Evolutionary conservation across 1,284 basidiomycete genomes (phyloP).

Genomic region (Butyriboletus pseudospeciosus): DNA sequence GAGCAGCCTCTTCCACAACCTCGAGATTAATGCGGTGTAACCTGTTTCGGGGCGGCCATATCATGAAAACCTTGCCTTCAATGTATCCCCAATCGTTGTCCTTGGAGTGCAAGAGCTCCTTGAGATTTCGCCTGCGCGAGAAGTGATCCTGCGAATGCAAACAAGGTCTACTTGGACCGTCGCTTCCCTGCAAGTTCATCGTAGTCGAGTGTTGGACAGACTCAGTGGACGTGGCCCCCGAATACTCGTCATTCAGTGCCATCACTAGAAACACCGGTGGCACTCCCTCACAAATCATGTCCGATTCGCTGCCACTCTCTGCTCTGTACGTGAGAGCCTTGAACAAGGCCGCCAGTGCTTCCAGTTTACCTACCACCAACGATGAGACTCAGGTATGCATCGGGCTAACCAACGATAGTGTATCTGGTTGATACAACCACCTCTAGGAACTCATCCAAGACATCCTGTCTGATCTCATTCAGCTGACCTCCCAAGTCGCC

Average conservation of each 20-base stretch:
- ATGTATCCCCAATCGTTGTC: slow-evolving; percentile 35
- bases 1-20: slow-evolving; percentile 16
- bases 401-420: neutral
- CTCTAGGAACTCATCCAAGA: slow-evolving; percentile 55
- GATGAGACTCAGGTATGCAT: slow-evolving; percentile 48
- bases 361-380: slow-evolving; percentile 43
- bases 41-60: slow-evolving; percentile 34
- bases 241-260: slow-evolving; percentile 2
- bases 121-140: slow-evolving; percentile 21
- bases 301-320: slow-evolving; percentile 35
- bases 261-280: neutral
- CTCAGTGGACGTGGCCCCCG: slow-evolving; percentile 8
- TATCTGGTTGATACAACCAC: slow-evolving; percentile 12
- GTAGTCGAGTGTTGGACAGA: neutral
- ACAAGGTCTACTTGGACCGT: neutral
- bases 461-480: slow-evolving; percentile 50
- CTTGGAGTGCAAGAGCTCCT: slow-evolving; percentile 19
- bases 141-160: slow-evolving; percentile 14
- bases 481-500: slow-evolving; percentile 47
- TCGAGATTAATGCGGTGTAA: slow-evolving; percentile 27
- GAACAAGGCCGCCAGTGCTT: slow-evolving; percentile 40
- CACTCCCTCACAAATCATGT: slow-evolving; percentile 23
- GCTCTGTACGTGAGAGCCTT: slow-evolving; percentile 45
- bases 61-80: slow-evolving; percentile 41
- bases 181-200: slow-evolving; percentile 12